Base-by-base conservation (phyloP, 1,139 yeast genomes). In the Keqinozyma sinolaborantium region DNA sequence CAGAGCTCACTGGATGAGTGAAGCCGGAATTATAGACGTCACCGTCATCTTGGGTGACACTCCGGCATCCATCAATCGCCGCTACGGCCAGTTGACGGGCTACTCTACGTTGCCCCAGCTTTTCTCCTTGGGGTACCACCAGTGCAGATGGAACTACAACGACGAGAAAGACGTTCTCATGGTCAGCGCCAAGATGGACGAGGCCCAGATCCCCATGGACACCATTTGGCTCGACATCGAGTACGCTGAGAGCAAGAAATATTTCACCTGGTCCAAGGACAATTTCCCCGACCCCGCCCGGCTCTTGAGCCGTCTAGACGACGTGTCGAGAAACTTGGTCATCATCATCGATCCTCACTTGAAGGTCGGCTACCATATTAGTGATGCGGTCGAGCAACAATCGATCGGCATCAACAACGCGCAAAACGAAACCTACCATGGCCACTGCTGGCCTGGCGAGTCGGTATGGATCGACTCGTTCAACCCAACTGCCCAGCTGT, bases 381-480 rank as follows among this genome's bases (percentile, higher is more conserved):
- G 90, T 49, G 70, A 82, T 9, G 57, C 53, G 1, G 45, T 83
- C 18, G 54, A 63, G 12, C 53, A 64, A 9, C 51, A 68, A 16
- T 48, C 58, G 14, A 40, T 61, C 2, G 56, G 65, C 1, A 63
- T 70, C 35, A 67, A 70, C 14, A 78, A 77, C 28, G 31, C 53
- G 3, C 28, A 38, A 3, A 60, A 66, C 25, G 55, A 62, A 1
- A 60, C 79, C 2, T 90, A 70, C 52, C 67, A 73, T 38, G 98
- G 97, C 2, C 94, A 88, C 55, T 92, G 98, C 58, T 92, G 99
- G 99, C 97, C 98, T 1, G 99, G 98, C 0, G 90, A 85, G 46
- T 83, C 95, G 0, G 70, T 87, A 3, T 92, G 98, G 97, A 75
- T 92, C 30, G 98, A 92, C 47, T 71, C 95, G 0, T 59, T 87